Base-by-base conservation (phyloP, 192 early-diverging fungal species). In the Coemansia sp. region DNA sequence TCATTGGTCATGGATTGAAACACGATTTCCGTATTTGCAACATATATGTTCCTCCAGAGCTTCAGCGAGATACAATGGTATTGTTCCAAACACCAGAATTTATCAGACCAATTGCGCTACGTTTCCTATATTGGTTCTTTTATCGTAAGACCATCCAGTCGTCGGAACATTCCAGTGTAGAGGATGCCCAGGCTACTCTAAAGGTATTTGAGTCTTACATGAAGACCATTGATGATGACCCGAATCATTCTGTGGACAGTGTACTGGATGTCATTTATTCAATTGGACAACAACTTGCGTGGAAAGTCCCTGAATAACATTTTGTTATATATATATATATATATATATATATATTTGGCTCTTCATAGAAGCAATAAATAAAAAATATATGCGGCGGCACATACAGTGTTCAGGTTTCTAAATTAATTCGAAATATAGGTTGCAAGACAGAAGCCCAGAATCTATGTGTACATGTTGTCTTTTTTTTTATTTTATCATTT, bases 21-120 rank as follows among this genome's bases (percentile, higher is more conserved):
- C 95, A 96, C 60, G 97, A 99, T 75, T 97, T 96, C 67, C 87
- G 97, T 22, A 94, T 92, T 30, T 95, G 96, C 56, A 96, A 97
- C 72, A 92, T 97, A 14, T 66, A 91, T 7, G 89, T 96, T 1
- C 95, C 95, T 2, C 85, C 89, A 2, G 86, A 78, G 18, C 94
- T 95, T 68, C 88, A 96, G 20, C 91, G 93, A 42, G 97, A 99
- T 63, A 99, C 95, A 0, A 94, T 97, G n/a, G 90, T 92, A 56
- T 84, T 99, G 42, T 99, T 89, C 82, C 91, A 91, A 52, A 79
- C 73, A 31, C 48, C 54, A 2, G 10, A 33, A 2, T 67, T 80
- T 20, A 66, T 71, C n/a, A 63, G 81, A 0, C 64, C 66, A 0
- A 87, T 97, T 11, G 95, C 96, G 5, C 71, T 99, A 17, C 84